phyloP scores from a whole-genome alignment of 75 land plant genomes.

The Gnetum montanum region DNA sequence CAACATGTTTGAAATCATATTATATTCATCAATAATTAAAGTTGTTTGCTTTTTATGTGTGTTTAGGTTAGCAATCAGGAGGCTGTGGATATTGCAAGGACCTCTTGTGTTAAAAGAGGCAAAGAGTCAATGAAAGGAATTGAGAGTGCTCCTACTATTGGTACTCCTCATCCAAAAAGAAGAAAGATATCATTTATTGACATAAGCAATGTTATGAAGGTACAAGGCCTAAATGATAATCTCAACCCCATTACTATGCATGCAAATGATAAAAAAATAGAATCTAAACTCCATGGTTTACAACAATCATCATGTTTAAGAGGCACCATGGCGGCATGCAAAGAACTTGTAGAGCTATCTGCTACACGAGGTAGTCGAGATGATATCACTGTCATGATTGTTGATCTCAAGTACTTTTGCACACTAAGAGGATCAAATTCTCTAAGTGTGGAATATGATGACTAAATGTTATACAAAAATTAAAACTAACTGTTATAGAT shows the following conservation, averaged over 20 bases:
- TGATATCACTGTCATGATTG: slow-evolving; percentile 46
- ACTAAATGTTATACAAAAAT: no score
- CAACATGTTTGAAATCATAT: background rate
- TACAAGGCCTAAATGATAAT: background rate
- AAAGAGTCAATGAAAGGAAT: background rate
- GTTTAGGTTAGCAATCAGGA: slow-evolving; percentile 60
- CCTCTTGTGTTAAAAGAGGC: background rate
- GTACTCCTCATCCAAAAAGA: slow-evolving; percentile 2
- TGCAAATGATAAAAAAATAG: background rate
- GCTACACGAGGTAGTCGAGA: slow-evolving; percentile 33
- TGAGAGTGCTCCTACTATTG: background rate
- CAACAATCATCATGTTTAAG: slow-evolving; percentile 2
- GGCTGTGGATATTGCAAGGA: slow-evolving; percentile 47
- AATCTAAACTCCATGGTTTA: background rate
- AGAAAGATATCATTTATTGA: slow-evolving; percentile 5
- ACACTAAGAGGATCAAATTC: background rate
- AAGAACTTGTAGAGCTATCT: slow-evolving; percentile 36
- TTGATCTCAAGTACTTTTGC: slow-evolving; percentile 25
- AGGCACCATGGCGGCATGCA: slow-evolving; percentile 20
- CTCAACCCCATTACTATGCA: background rate
- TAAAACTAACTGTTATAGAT: no score
- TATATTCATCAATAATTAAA: no score
- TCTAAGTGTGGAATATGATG: no score
- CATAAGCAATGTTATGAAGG: background rate
- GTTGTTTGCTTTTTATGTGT: background rate